Base-by-base conservation (phyloP, 352 stramenopile genomes). In the Pythium diclinum region DNA sequence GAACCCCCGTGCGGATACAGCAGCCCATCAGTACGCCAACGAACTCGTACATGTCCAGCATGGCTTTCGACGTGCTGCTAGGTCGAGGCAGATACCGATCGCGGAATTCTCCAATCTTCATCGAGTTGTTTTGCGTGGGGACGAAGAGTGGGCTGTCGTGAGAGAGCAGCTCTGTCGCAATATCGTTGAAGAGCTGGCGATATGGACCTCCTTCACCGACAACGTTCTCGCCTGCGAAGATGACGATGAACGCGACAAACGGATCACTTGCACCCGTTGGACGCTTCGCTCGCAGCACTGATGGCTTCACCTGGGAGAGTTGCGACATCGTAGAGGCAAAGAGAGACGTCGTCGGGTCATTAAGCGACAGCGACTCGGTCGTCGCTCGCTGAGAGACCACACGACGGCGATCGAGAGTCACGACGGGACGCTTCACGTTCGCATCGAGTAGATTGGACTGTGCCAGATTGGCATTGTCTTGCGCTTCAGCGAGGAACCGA, bases 171-270 rank as follows among this genome's bases (percentile, higher is more conserved):
- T 93, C 85, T 23, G 77, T 79, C 3, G 82, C 74, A 38, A 93
- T 79, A 55, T 93, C 85, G 53, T 89, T 89, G 53, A 93, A 93
- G 10, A 93, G 65, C 60, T 93, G 85, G 3, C 85, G 79, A 48
- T 93, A 93, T 6, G 85, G 85, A 0, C 85, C 85, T 54, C 85
- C 83, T 61, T 93, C 85, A 3, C 85, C 85, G 8, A 93, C 85
- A 3, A 93, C 85, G 19, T 93, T 88, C 71, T 93, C 85, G 16
- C 85, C 83, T 9, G 76, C 65, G 55, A 93, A 93, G 8, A 87
- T 73, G 13, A 91, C 85, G 36, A 89, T 88, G 68, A 93, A 93
- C 23, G 85, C 78, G 16, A 93, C 81, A 49, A 93, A 93, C 28
- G 85, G 85, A 52, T 93, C 85, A 47, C 82, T 91, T 10, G 85